Evolutionary conservation across 192 early-diverging fungal species (phyloP), one percentile per base, ranked within the genome.

Genomic region (Umbelopsis sp.): DNA sequence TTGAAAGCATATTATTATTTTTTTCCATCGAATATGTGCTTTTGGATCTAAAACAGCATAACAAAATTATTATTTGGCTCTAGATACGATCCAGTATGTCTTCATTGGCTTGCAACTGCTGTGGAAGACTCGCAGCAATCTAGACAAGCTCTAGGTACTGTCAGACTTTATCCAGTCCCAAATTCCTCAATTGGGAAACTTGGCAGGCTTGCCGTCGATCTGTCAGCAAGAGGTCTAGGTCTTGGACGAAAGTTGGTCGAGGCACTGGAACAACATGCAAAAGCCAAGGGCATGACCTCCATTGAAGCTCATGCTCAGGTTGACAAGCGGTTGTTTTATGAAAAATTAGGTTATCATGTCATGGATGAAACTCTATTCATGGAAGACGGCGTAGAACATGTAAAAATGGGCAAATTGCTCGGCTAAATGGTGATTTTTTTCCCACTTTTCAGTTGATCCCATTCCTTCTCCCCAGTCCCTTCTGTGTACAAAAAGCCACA

Each of bases 381-480:
- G 6, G 76, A 78, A 33, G 71, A 73, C 49, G 76, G 76, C 16
- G 73, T 71, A 11, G 71, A 71, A 23, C 75, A 77, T 70, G 37
- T 77, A 27, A 66, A 71, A n/a, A 72, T 77, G 71, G 72, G 71
- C 49, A 61, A 65, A 51, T 72, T 67, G 37, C 48, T 68, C 13
- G 15, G 25, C 35, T 23, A 3, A 33, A 64, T 16, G n/a, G 30
- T 51, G 21, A 65, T 37, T 65, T 44, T 44, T 35, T 30, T 2
- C 27, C 33, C 35, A 65, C 44, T 45, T 9, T 41, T 41, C 5
- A 41, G 37, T 41, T 41, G 37, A 41, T 41, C 10, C 5, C 5
- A 6, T 41, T 30, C 27, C 27, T 30, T 30, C 27, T 3, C 27
- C 27, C 27, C 27, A 30, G 27, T 30, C 27, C 1, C 27, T 3